These are phyloP conservation scores for Leccinum uliginosum DNA, from an alignment of 768 basidiomycete species.

Conservation along the genomic window DNA sequence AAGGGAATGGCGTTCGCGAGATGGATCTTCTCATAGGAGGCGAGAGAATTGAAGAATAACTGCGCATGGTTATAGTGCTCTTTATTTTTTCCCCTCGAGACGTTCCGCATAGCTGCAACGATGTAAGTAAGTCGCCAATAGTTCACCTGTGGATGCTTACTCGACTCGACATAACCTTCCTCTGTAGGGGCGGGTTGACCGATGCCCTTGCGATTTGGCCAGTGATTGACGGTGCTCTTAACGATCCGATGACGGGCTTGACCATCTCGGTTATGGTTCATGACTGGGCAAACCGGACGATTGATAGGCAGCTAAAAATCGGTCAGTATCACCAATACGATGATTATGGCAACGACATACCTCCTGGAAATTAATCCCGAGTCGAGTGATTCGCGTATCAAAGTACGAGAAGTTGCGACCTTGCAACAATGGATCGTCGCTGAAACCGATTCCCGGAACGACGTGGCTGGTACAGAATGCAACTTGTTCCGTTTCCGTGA, in stretches of 20 bases:
- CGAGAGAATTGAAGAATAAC: slow-evolving; percentile 81
- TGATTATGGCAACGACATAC: slow-evolving; percentile 25
- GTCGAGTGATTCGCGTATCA: slow-evolving; percentile 77
- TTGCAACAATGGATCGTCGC: slow-evolving; percentile 77
- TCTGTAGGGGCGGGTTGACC: slow-evolving; percentile 44
- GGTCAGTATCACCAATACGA: not conserved
- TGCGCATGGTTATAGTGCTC: slow-evolving; percentile 74
- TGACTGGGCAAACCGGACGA: slow-evolving; percentile 68
- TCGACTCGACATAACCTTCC: slow-evolving; percentile 54
- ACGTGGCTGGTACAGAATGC: slow-evolving; percentile 73
- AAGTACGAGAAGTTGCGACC: slow-evolving; percentile 85
- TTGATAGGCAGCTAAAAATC: slow-evolving; percentile 70
- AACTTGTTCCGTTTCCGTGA: slow-evolving; percentile 84
- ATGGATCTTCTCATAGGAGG: slow-evolving; percentile 63
- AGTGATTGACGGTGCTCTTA: slow-evolving; percentile 66
- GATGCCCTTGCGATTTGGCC: slow-evolving; percentile 66
- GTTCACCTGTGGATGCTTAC: slow-evolving; percentile 28
- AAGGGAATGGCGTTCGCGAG: slow-evolving; percentile 69
- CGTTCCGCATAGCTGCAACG: slow-evolving; percentile 43
- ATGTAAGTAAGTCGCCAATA: slow-evolving; percentile 8
- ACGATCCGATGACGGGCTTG: slow-evolving; percentile 52
- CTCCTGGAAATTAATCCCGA: slow-evolving; percentile 79
- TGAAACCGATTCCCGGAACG: slow-evolving; percentile 67
- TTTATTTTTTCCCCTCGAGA: slow-evolving; percentile 57
- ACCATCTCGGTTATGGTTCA: slow-evolving; percentile 68